Conservation (phyloP, 331 rosid species). For the Rosa hybrid region DNA sequence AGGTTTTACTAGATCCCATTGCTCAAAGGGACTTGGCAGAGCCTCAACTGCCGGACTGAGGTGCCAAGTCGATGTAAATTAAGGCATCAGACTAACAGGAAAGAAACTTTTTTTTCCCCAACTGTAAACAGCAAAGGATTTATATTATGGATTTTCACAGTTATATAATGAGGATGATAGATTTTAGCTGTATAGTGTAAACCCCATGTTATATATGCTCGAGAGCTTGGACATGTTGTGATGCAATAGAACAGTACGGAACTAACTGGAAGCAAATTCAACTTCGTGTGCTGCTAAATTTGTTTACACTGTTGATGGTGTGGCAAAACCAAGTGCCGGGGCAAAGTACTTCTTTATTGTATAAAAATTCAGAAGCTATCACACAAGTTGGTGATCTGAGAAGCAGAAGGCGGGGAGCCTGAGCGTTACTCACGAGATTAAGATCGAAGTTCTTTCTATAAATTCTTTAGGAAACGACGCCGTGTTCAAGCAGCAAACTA, state of each 20-base stretch:
- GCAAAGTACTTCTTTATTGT: too few species aligned
- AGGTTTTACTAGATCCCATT: neutral
- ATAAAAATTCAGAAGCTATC: too few species aligned
- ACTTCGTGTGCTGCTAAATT: neutral
- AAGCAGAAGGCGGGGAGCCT: too few species aligned
- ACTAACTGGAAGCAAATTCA: neutral
- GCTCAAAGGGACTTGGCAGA: neutral
- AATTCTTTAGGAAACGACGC: too few species aligned
- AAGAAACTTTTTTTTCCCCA: neutral
- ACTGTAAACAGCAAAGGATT: neutral
- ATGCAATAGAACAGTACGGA: neutral
- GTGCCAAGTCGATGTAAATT: slow-evolving; percentile 3
- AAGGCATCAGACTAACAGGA: slow-evolving; percentile 15
- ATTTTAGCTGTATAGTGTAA: neutral
- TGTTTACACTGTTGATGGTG: too few species aligned
- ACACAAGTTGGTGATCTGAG: too few species aligned
- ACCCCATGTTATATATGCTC: neutral
- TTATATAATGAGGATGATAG: neutral
- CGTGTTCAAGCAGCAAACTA: too few species aligned
- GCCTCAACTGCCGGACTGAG: slow-evolving; percentile 7
- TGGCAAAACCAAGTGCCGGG: too few species aligned
- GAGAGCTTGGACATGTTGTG: neutral
- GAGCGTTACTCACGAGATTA: too few species aligned
- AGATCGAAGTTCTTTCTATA: too few species aligned
- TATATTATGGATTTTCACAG: neutral